A percentile compares a stretch with the other conserved stretches of the same genome.
Conservation (phyloP, 2,329 filamentous ascomycete genomes). For the Madurella mycetomatis region DNA sequence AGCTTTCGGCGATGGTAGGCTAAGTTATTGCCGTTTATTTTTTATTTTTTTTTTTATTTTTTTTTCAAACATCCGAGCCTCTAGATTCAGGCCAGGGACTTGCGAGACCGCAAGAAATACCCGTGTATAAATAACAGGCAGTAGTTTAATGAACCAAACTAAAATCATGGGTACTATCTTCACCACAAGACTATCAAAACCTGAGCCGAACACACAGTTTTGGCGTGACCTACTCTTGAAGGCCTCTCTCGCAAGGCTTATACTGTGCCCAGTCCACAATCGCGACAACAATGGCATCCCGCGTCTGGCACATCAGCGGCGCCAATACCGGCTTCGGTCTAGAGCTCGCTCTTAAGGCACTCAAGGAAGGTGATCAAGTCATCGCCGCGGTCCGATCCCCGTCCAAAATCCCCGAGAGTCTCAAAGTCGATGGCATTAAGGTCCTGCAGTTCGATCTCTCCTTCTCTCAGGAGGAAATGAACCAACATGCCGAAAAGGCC, state of each 20-base stretch:
- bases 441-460: constrained; percentile 39
- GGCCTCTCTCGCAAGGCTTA: too few relatives aligned
- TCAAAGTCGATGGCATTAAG: constrained; percentile 34
- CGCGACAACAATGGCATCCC: constrained; percentile 7
- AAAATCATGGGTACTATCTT: too few relatives aligned
- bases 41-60: background rate
- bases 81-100: too few relatives aligned
- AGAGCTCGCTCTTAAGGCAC: constrained; percentile 38
- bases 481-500: constrained; percentile 33
- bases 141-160: too few relatives aligned
- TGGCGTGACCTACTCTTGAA: too few relatives aligned
- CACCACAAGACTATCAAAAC: too few relatives aligned
- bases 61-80: background rate
- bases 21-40: background rate
- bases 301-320: constrained; percentile 48
- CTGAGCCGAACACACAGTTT: too few relatives aligned
- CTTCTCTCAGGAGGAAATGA: constrained; percentile 31
- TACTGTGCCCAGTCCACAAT: background rate
- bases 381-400: constrained; percentile 41
- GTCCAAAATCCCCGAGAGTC: constrained; percentile 17
- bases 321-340: constrained; percentile 44
- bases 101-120: too few relatives aligned
- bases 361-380: constrained; percentile 42
- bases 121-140: too few relatives aligned
- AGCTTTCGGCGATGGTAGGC: background rate